Percentiles rank a stretch among this genome's conserved stretches.
phyloP scores from a whole-genome alignment of 2,329 filamentous ascomycete genomes.

The Volutella citrinella region DNA sequence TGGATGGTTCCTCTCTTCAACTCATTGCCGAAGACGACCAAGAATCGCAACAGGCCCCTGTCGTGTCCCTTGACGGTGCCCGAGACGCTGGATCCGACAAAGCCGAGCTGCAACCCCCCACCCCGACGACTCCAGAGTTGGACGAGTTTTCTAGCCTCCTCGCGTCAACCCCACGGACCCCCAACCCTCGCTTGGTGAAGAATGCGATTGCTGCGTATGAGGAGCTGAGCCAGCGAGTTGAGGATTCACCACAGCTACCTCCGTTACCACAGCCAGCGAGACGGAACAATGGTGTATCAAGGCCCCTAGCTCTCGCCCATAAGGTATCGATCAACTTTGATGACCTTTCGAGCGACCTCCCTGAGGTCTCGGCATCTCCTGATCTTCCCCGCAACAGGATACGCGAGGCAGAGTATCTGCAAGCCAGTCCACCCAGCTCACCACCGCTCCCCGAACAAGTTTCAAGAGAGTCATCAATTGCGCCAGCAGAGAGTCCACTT shows the following conservation, averaged over 20 bases:
- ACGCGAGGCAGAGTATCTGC: slow-evolving; percentile 33
- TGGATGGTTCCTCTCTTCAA: slow-evolving; percentile 16
- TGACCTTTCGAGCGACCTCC: slow-evolving; percentile 39
- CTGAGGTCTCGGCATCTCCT: slow-evolving; percentile 45
- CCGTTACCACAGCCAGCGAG: slow-evolving; percentile 29
- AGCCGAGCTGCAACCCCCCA: slow-evolving; percentile 11
- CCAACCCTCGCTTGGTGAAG: slow-evolving; percentile 13
- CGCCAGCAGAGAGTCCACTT: slow-evolving; percentile 45
- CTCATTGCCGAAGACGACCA: slow-evolving; percentile 17
- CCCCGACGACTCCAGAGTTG: slow-evolving; percentile 15
- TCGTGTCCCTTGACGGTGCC: slow-evolving; percentile 15
- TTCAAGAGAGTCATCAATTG: slow-evolving; percentile 31
- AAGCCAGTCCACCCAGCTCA: slow-evolving; percentile 47
- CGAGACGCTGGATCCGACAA: slow-evolving; percentile 10
- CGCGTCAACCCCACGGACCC: slow-evolving; percentile 13
- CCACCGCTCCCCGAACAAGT: slow-evolving; percentile 33
- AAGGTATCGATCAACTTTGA: slow-evolving; percentile 37
- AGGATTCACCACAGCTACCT: slow-evolving; percentile 35
- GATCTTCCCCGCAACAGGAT: slow-evolving; percentile 26
- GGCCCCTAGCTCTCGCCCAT: slow-evolving; percentile 38
- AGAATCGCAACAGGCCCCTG: slow-evolving; percentile 6
- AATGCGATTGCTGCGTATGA: slow-evolving; percentile 12
- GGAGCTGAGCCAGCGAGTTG: slow-evolving; percentile 10
- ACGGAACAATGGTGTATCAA: slow-evolving; percentile 30
- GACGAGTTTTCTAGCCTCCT: no score